phyloP scores from a whole-genome alignment of 2,329 filamentous ascomycete species.

The Clarireedia sp. region DNA sequence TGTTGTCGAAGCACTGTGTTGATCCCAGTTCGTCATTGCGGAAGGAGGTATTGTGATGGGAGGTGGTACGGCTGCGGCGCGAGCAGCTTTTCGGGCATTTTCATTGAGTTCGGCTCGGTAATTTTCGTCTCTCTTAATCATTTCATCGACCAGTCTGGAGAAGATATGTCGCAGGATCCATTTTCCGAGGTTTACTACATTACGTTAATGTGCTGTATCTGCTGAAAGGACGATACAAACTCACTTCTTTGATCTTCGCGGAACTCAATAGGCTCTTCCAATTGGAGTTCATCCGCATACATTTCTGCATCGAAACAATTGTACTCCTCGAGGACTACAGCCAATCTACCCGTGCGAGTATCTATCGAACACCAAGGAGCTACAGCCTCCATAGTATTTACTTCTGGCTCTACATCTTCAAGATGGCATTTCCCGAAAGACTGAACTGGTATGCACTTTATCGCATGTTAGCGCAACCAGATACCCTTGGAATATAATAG shows the following conservation, averaged over 20 bases:
- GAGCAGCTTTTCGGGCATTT: constrained; percentile 49
- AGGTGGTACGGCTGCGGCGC: constrained; percentile 39
- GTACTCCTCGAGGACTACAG: constrained; percentile 85
- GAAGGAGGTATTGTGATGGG: constrained; percentile 50
- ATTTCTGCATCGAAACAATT: constrained; percentile 97
- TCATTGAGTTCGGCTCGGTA: constrained; percentile 64
- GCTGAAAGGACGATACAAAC: constrained; percentile 27
- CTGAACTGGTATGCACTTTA: constrained; percentile 72
- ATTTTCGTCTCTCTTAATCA: constrained; percentile 71
- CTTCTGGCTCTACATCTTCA: constrained; percentile 78
- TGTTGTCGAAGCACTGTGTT: constrained; percentile 43
- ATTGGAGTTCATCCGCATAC: constrained; percentile 80
- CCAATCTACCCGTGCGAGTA: constrained; percentile 83
- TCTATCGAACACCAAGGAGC: constrained; percentile 96
- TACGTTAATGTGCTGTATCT: constrained; percentile 17
- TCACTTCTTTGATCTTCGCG: constrained; percentile 88
- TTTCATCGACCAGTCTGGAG: constrained; percentile 79
- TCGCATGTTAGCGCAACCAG: constrained; percentile 15
- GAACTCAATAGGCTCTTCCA: constrained; percentile 71
- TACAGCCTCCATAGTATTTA: constrained; percentile 83
- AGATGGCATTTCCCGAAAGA: constrained; percentile 93
- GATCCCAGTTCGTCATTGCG: constrained; percentile 24
- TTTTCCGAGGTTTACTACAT: constrained; percentile 85
- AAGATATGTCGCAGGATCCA: constrained; percentile 95
- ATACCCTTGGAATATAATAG: constrained; percentile 13